Evolutionary conservation across 176 grass and related monocot genomes (phyloP).

Genomic region (Tuctoria greenei): DNA sequence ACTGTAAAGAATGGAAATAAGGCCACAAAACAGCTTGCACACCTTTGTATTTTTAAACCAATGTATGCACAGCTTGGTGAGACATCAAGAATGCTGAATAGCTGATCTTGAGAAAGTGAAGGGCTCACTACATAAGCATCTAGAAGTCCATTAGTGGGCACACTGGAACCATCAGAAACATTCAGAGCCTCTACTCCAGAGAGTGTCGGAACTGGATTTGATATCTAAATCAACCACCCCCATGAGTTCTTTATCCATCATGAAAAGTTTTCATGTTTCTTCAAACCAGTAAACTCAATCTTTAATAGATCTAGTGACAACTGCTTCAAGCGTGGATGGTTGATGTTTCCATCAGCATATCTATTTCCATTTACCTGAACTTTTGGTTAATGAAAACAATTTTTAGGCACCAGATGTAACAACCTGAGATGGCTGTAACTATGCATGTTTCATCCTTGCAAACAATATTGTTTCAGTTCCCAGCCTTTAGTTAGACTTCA

Average conservation of each 20-base stretch:
- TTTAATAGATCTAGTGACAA: slow-evolving; percentile 53
- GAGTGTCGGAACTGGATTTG: slow-evolving; percentile 55
- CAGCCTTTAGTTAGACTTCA: background rate
- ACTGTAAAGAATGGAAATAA: background rate
- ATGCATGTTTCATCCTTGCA: slow-evolving; percentile 7
- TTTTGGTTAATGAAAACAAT: slow-evolving; percentile 36
- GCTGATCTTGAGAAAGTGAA: slow-evolving; percentile 77
- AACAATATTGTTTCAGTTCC: slow-evolving; percentile 2
- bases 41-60: slow-evolving; percentile 71
- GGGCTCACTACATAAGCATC: slow-evolving; percentile 64
- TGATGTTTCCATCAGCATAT: slow-evolving; percentile 38
- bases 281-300: slow-evolving; percentile 56
- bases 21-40: background rate
- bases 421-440: slow-evolving; percentile 5
- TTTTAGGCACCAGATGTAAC: slow-evolving; percentile 3
- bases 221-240: slow-evolving; percentile 64
- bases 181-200: slow-evolving; percentile 57
- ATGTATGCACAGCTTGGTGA: slow-evolving; percentile 60
- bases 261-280: slow-evolving; percentile 79
- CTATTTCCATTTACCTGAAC: slow-evolving; percentile 39
- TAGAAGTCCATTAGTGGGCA: slow-evolving; percentile 53
- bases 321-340: slow-evolving; percentile 49
- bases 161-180: slow-evolving; percentile 52
- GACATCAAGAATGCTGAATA: slow-evolving; percentile 81
- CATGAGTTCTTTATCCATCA: slow-evolving; percentile 85